Conservation (phyloP, 2,329 filamentous ascomycete species). For the Aspergillus neotritici region DNA sequence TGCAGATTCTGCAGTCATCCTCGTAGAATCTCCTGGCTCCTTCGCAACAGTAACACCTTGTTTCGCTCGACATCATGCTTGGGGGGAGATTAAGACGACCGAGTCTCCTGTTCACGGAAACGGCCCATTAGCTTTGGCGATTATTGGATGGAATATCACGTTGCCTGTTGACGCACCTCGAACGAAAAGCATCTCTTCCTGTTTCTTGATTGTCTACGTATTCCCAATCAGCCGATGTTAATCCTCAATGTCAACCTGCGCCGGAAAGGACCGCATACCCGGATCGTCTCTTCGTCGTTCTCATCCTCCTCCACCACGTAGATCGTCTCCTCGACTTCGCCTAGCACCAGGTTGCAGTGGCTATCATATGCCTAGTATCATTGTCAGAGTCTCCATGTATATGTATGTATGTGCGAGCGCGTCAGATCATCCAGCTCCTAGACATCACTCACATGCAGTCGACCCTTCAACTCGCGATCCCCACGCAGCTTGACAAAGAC, state of each 20-base stretch:
- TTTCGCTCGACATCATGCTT: conserved; percentile 36
- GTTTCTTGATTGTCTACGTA: conserved; percentile 80
- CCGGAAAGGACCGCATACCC: conserved; percentile 47
- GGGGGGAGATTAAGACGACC: conserved; percentile 65
- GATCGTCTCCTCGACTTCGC: conserved; percentile 95
- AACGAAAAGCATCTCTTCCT: conserved; percentile 98
- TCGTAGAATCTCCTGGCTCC: conserved; percentile 12
- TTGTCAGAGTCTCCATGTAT: too few species aligned
- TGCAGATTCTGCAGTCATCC: conserved; percentile 5
- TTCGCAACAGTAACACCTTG: background rate
- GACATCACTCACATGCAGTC: conserved; percentile 69
- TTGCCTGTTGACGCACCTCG: conserved; percentile 59
- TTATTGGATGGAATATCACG: background rate
- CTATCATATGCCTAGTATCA: conserved; percentile 81
- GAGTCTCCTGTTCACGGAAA: conserved; percentile 55
- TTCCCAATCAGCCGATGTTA: conserved; percentile 1
- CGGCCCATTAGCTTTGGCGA: conserved; percentile 10
- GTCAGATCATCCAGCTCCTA: background rate
- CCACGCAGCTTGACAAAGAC: conserved; percentile 97
- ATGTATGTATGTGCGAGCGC: too few species aligned
- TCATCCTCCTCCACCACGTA: conserved; percentile 87
- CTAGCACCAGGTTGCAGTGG: conserved; percentile 93
- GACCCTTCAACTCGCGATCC: conserved; percentile 89
- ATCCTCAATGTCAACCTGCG: background rate
- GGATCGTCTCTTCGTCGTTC: conserved; percentile 66